Conservation (phyloP, 768 basidiomycete species). For the Xerocomus potaroensis region DNA sequence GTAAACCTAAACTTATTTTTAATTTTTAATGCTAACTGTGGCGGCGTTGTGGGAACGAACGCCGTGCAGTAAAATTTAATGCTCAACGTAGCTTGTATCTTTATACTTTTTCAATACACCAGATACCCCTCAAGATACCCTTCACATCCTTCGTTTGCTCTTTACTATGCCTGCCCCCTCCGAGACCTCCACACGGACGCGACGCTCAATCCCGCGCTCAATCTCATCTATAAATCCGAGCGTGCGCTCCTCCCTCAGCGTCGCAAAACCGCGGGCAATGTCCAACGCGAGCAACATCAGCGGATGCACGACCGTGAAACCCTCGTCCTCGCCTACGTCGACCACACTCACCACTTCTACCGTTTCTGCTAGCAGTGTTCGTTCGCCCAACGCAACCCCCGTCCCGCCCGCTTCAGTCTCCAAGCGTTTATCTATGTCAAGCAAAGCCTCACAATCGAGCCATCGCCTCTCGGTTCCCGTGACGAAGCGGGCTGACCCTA, state of each 20-base stretch:
- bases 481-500: constrained; percentile 24
- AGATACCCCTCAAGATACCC: constrained; percentile 22
- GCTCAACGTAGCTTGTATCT: too few relatives aligned
- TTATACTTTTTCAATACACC: too few relatives aligned
- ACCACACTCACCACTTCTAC: constrained; percentile 27
- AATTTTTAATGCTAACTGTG: too few relatives aligned
- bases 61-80: too few relatives aligned
- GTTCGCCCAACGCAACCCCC: constrained; percentile 52
- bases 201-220: constrained; percentile 38
- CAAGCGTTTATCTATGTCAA: constrained; percentile 39
- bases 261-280: constrained; percentile 49
- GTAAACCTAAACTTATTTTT: too few relatives aligned
- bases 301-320: constrained; percentile 48
- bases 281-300: constrained; percentile 49
- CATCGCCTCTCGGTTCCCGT: constrained; percentile 40
- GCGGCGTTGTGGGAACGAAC: constrained; percentile 25
- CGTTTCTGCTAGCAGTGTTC: constrained; percentile 18
- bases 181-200: constrained; percentile 48
- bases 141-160: neutral
- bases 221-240: constrained; percentile 21
- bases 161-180: constrained; percentile 39
- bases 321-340: constrained; percentile 24
- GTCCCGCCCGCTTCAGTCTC: constrained; percentile 31
- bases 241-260: constrained; percentile 40
- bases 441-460: constrained; percentile 30